phyloP scores from a whole-genome alignment of 2,329 filamentous ascomycete genomes.

The Diplodia mutila region DNA sequence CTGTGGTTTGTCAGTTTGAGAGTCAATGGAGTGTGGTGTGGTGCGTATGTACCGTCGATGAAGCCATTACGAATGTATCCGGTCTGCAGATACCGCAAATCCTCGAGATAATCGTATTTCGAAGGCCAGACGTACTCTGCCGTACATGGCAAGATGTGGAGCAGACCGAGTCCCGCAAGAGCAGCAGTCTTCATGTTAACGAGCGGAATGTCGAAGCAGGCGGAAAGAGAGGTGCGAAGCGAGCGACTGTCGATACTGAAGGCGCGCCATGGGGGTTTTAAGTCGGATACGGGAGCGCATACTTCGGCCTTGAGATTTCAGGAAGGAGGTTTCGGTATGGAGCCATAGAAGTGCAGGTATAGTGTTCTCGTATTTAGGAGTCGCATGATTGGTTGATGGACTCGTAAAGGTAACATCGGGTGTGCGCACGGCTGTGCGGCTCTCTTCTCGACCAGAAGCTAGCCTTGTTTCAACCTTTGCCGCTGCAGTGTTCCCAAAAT shows the following conservation, averaged over 20 bases:
- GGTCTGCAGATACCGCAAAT: conserved; percentile 6
- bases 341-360: not conserved
- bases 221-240: not conserved
- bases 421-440: not conserved
- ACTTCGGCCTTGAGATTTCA: not conserved
- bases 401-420: not conserved
- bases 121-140: conserved; percentile 25
- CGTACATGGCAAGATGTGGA: not conserved
- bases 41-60: not conserved
- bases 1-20: not conserved
- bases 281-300: not conserved
- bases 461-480: not conserved
- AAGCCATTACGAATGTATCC: conserved; percentile 19
- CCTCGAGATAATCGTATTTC: conserved; percentile 15
- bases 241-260: not conserved
- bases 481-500: not conserved
- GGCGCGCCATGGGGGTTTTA: not conserved
- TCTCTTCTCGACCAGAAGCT: not conserved
- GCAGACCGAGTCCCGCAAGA: conserved; percentile 1
- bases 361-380: conserved; percentile 1
- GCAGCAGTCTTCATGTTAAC: conserved; percentile 15
- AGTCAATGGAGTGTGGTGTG: not conserved
- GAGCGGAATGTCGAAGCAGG: not conserved
- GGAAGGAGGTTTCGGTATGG: conserved; percentile 8
- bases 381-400: not conserved